Conservation (phyloP, 2,329 filamentous ascomycete species). For the Ophiocordyceps camponoti-leonardi region DNA sequence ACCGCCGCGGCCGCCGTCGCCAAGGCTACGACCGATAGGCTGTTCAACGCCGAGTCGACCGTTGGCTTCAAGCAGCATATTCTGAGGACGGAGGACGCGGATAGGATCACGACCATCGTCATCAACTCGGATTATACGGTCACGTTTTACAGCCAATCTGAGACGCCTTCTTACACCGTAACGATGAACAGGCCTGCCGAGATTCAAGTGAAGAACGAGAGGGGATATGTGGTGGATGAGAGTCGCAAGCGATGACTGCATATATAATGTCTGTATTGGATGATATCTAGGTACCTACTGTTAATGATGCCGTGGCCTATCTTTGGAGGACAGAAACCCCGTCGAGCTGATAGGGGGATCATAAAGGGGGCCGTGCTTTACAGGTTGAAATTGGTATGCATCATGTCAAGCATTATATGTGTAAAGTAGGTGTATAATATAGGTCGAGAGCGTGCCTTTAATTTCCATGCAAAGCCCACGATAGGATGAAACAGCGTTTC, state of each 20-base stretch:
- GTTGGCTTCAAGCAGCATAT: conserved; percentile 6
- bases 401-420: too few species aligned
- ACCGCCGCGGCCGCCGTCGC: neutral
- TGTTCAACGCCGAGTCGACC: conserved; percentile 3
- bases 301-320: too few species aligned
- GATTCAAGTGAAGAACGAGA: neutral
- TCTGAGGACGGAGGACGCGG: conserved; percentile 3
- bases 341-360: too few species aligned
- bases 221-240: neutral
- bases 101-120: conserved; percentile 3
- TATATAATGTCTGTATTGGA: too few species aligned
- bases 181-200: neutral
- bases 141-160: conserved; percentile 3
- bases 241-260: neutral
- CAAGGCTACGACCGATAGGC: neutral
- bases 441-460: too few species aligned
- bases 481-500: too few species aligned
- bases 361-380: too few species aligned
- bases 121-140: conserved; percentile 3
- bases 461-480: too few species aligned
- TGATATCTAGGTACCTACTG: too few species aligned
- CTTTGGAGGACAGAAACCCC: too few species aligned
- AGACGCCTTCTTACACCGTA: neutral
- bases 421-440: too few species aligned
- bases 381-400: too few species aligned